Percentiles rank a stretch among this genome's conserved stretches.
Evolutionary conservation across 768 basidiomycete species (phyloP).

Genomic region (Pluteus cervinus): DNA sequence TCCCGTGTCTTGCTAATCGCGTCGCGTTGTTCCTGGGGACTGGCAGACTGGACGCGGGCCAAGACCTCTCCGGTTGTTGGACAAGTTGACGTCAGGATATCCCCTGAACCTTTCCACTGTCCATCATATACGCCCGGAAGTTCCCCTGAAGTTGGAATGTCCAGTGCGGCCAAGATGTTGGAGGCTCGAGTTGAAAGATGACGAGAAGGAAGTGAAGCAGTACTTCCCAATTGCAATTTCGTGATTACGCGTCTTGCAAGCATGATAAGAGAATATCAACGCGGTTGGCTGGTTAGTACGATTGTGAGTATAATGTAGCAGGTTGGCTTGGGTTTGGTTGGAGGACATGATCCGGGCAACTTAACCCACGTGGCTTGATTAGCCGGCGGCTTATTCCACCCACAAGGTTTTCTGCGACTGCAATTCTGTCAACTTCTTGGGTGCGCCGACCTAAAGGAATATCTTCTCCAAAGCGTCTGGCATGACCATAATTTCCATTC

Average conservation of each 20-base stretch:
- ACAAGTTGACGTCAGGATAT: slow-evolving; percentile 63
- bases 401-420: no score
- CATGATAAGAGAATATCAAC: slow-evolving; percentile 5
- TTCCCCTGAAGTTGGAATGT: slow-evolving; percentile 51
- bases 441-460: no score
- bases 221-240: slow-evolving; percentile 8
- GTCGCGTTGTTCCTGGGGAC: slow-evolving; percentile 64
- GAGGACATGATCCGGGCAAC: no score
- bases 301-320: no score
- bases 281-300: no score
- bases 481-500: no score
- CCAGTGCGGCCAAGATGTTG: slow-evolving; percentile 55
- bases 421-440: no score
- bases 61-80: slow-evolving; percentile 86
- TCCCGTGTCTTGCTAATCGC: slow-evolving; percentile 67
- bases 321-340: no score
- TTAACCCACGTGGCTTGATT: no score
- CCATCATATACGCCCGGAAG: slow-evolving; percentile 79
- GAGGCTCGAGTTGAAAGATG: slow-evolving; percentile 62
- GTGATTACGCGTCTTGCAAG: slow-evolving; percentile 19
- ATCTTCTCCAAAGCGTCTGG: no score
- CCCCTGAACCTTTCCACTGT: slow-evolving; percentile 73
- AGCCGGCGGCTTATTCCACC: no score
- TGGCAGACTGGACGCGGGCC: slow-evolving; percentile 68
- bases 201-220: slow-evolving; percentile 8